Percentiles rank a stretch among this genome's conserved stretches.
Evolutionary conservation across 106 monocot genomes (phyloP).

Genomic region (Phalaenopsis aphrodite): DNA sequence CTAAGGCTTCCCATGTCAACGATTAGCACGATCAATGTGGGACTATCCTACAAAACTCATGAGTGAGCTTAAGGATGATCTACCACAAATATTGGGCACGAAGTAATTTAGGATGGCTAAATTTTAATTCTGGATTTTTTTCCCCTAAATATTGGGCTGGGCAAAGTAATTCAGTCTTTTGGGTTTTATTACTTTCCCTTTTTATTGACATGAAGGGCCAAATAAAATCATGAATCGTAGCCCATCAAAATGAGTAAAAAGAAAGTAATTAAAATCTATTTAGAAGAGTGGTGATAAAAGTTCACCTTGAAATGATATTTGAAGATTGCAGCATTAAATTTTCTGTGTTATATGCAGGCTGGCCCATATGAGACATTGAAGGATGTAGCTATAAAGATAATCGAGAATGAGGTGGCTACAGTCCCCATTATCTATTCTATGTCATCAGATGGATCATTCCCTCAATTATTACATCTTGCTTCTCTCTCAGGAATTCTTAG

Average conservation of each 20-base stretch:
- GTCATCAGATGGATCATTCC: conserved; percentile 71
- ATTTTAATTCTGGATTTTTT: background rate
- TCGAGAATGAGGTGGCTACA: conserved; percentile 76
- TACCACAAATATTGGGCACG: too few species aligned
- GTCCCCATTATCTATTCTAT: conserved; percentile 80
- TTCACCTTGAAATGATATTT: background rate
- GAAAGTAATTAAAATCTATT: background rate
- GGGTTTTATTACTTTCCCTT: background rate
- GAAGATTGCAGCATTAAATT: background rate
- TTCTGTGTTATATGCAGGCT: conserved; percentile 38
- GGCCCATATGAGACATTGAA: conserved; percentile 81
- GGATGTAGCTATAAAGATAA: conserved; percentile 81
- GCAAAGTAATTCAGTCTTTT: background rate
- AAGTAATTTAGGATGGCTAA: background rate
- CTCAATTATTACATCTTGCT: conserved; percentile 79
- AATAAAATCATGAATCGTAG: background rate
- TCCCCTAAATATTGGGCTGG: background rate
- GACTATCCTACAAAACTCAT: too few species aligned
- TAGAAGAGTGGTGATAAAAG: background rate
- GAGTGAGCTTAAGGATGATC: too few species aligned
- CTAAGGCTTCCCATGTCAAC: too few species aligned
- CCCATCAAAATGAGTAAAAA: background rate
- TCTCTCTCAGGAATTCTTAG: conserved; percentile 84
- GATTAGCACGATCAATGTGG: too few species aligned
- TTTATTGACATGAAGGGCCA: background rate